These are phyloP conservation scores for Lathyrus oleraceus DNA, from an alignment of 306 rosid species.

Conservation along the genomic window DNA sequence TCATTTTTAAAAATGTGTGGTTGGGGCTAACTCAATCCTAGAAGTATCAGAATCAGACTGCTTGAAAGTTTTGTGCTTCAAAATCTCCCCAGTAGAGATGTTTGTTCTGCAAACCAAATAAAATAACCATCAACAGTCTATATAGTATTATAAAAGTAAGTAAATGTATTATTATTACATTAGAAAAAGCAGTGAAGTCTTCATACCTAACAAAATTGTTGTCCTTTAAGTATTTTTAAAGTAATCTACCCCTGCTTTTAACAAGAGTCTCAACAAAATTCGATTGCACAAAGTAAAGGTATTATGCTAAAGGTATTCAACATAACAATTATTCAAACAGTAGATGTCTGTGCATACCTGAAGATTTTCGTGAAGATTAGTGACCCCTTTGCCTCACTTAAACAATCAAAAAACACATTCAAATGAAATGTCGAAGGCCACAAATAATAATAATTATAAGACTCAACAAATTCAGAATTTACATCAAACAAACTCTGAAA, in stretches of 20 bases:
- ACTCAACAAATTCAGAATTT: slow-evolving; percentile 39
- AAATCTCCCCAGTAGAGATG: slow-evolving; percentile 49
- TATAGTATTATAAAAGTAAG: slow-evolving; percentile 21
- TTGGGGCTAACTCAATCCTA: slow-evolving; percentile 72
- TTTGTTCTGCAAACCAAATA: slow-evolving; percentile 55
- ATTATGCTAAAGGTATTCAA: slow-evolving; percentile 4
- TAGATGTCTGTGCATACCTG: slow-evolving; percentile 52
- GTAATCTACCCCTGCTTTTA: slow-evolving; percentile 75
- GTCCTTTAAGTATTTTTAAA: slow-evolving; percentile 56
- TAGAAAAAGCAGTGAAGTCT: not conserved
- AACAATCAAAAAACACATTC: slow-evolving; percentile 35
- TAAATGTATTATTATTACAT: not conserved
- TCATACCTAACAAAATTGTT: slow-evolving; percentile 60
- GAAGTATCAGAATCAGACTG: slow-evolving; percentile 46
- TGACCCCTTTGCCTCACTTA: slow-evolving; percentile 88
- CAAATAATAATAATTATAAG: not conserved
- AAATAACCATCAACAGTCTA: not conserved
- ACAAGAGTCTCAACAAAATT: slow-evolving; percentile 84
- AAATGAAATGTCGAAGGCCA: slow-evolving; percentile 23
- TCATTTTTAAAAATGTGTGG: too few species aligned
- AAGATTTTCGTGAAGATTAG: slow-evolving; percentile 74
- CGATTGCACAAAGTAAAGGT: slow-evolving; percentile 50
- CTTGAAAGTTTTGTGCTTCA: slow-evolving; percentile 52
- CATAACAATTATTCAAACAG: slow-evolving; percentile 3
- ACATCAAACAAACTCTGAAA: slow-evolving; percentile 74